A percentile compares a stretch with the other conserved stretches of the same genome.
Evolutionary conservation across 73 alveolate species (phyloP).

Genomic region (Diophrys sp.): DNA sequence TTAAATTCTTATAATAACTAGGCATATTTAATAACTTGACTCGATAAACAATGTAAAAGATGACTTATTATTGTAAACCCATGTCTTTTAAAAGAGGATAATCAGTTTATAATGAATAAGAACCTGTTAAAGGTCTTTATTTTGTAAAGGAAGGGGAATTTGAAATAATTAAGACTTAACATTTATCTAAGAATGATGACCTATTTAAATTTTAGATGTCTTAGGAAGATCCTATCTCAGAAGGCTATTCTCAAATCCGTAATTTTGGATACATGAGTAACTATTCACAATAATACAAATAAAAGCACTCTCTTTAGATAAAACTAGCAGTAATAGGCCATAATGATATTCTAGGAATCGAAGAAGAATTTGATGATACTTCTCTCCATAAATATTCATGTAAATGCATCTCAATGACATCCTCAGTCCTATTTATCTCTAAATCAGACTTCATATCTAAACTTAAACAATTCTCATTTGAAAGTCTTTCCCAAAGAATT

Average conservation of each 20-base stretch:
- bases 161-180: slow-evolving; percentile 5
- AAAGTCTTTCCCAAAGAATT: neutral
- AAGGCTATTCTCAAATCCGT: neutral
- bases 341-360: neutral
- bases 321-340: neutral
- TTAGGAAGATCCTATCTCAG: neutral
- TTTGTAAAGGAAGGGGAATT: slow-evolving; percentile 56
- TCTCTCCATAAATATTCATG: neutral
- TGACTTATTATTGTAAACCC: slow-evolving; percentile 53
- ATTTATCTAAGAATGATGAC: neutral
- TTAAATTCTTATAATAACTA: slow-evolving; percentile 11
- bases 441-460: neutral
- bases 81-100: slow-evolving; percentile 27
- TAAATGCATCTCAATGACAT: neutral
- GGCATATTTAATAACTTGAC: slow-evolving; percentile 35
- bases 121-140: slow-evolving; percentile 29
- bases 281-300: neutral
- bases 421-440: neutral
- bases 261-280: neutral
- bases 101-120: slow-evolving; percentile 52
- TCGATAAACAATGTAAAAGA: slow-evolving; percentile 40
- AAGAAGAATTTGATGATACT: neutral
- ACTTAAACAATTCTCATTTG: too few species aligned
- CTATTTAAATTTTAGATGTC: neutral
- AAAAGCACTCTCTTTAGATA: too few species aligned